Percentiles rank a stretch among this genome's conserved stretches.
phyloP scores from a whole-genome alignment of 768 basidiomycete genomes.

The Tricholoma hemisulphureum region DNA sequence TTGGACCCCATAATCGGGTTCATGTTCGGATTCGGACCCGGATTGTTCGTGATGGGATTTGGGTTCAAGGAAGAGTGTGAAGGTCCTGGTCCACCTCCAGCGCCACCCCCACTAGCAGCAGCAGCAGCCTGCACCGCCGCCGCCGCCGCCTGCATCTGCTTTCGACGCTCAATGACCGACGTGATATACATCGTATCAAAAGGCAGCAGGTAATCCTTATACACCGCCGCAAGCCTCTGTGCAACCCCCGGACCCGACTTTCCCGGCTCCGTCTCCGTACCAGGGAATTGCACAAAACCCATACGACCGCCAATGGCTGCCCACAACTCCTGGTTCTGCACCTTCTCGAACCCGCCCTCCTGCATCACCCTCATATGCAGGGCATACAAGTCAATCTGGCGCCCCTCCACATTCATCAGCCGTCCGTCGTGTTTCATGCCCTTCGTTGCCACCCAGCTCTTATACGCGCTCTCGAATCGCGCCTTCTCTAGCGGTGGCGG shows the following conservation, averaged over 20 bases:
- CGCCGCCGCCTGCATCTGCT: conserved; percentile 22
- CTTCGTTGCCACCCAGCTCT: conserved; percentile 44
- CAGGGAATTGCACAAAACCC: conserved; percentile 65
- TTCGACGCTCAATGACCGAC: conserved; percentile 37
- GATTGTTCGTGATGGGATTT: neutral
- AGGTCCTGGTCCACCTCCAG: conserved; percentile 1
- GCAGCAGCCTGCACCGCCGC: conserved; percentile 9
- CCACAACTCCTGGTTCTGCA: conserved; percentile 59
- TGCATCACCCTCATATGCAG: conserved; percentile 60
- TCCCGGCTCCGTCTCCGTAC: conserved; percentile 55
- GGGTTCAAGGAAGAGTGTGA: neutral
- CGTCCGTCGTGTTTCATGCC: conserved; percentile 39
- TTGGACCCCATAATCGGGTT: neutral
- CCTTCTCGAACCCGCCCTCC: conserved; percentile 50
- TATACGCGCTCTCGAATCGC: conserved; percentile 53
- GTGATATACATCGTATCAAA: conserved; percentile 58
- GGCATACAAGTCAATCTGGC: conserved; percentile 56
- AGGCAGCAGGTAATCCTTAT: conserved; percentile 52
- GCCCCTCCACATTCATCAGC: conserved; percentile 49
- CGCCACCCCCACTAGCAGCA: neutral
- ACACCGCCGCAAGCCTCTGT: conserved; percentile 56
- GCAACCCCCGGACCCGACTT: conserved; percentile 63
- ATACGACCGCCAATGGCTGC: conserved; percentile 64
- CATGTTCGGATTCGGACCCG: neutral
- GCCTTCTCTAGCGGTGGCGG: conserved; percentile 47